These are phyloP conservation scores for Podospora tetraspora DNA, from an alignment of 495 filamentous ascomycete species.

Conservation along the genomic window DNA sequence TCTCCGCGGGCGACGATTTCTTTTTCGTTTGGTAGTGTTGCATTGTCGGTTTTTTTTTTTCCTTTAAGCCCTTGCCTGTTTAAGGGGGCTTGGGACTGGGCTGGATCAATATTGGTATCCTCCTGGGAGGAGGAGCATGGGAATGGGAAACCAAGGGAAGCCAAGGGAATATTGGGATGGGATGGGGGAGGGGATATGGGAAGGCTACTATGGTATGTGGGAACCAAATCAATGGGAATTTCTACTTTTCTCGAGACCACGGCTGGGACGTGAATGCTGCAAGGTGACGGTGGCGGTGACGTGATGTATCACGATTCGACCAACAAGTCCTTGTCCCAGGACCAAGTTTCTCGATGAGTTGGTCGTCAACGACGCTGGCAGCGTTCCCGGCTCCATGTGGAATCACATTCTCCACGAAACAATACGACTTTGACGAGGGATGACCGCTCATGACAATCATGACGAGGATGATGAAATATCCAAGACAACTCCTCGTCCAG, in stretches of 20 bases:
- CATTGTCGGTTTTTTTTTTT: not conserved
- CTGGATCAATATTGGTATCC: not conserved
- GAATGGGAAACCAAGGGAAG: not conserved
- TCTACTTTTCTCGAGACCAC: not conserved
- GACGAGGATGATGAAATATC: too few relatives aligned
- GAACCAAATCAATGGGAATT: not conserved
- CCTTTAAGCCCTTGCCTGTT: not conserved
- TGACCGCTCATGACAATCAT: too few relatives aligned
- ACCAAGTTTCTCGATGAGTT: not conserved
- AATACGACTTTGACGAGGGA: too few relatives aligned
- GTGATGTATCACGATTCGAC: not conserved
- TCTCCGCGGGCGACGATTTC: not conserved
- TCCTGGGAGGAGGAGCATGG: not conserved
- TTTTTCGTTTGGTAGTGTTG: not conserved
- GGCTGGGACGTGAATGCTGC: too few relatives aligned
- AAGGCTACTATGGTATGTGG: not conserved
- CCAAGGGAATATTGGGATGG: not conserved
- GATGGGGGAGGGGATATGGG: not conserved
- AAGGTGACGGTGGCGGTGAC: too few relatives aligned
- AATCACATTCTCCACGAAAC: too few relatives aligned
- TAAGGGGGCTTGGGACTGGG: not conserved
- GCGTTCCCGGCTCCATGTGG: not conserved
- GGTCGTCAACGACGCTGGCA: too few relatives aligned
- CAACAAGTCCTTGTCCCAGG: not conserved
- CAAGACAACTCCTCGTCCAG: too few relatives aligned